Conservation (phyloP, 257 asterid species). For the Solanum rostratum region DNA sequence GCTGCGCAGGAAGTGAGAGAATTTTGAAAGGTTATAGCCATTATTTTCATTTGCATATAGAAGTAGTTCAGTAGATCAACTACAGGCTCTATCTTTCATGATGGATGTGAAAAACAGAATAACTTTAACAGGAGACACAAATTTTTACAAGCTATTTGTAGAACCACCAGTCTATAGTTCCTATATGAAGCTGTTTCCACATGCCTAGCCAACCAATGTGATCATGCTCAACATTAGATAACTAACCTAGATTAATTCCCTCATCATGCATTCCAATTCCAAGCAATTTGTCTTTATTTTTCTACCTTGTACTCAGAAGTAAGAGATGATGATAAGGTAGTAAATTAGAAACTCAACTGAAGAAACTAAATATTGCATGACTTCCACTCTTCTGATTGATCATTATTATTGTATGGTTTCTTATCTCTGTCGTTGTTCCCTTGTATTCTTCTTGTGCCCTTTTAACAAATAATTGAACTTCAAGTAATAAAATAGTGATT, state of each 20-base stretch:
- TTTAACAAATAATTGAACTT: not conserved
- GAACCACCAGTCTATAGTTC: not conserved
- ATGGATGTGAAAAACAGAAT: not conserved
- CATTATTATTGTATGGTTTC: not conserved
- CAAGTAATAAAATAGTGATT: not conserved
- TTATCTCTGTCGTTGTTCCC: not conserved
- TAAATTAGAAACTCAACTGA: not conserved
- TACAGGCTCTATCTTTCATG: not conserved
- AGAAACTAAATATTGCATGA: not conserved
- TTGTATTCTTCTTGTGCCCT: not conserved
- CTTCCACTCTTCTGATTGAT: not conserved
- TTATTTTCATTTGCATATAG: not conserved
- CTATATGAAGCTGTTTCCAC: not conserved
- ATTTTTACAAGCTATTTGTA: not conserved
- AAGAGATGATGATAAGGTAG: not conserved
- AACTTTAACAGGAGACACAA: not conserved
- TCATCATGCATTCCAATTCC: not conserved
- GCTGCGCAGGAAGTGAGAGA: constrained; percentile 27
- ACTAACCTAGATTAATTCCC: not conserved
- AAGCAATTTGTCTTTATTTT: not conserved
- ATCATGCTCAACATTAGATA: not conserved
- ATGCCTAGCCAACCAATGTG: not conserved
- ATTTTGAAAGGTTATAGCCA: not conserved
- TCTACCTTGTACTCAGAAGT: not conserved
- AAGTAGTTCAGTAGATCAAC: not conserved